These are phyloP conservation scores for Arachnomyces sp. DNA, from an alignment of 2,329 filamentous ascomycete species.

Conservation along the genomic window DNA sequence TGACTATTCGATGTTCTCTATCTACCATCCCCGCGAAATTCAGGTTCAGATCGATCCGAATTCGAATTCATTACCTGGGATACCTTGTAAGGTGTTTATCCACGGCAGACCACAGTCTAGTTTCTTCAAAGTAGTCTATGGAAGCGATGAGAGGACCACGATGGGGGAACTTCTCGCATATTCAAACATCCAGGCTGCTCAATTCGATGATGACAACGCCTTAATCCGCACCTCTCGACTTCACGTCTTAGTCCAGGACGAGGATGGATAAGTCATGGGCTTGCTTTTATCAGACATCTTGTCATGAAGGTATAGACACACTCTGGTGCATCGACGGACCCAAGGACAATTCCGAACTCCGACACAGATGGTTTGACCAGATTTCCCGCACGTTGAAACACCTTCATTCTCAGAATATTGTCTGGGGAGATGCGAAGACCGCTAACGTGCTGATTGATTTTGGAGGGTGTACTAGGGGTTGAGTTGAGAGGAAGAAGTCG, in stretches of 20 bases:
- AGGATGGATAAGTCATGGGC: slow-evolving; percentile 1
- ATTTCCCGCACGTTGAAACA: not conserved
- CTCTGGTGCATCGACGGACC: not conserved
- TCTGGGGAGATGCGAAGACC: slow-evolving; percentile 6
- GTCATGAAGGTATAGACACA: not conserved
- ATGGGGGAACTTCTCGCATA: slow-evolving; percentile 11
- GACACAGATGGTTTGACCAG: slow-evolving; percentile 4
- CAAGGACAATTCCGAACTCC: not conserved
- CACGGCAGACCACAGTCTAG: slow-evolving; percentile 4
- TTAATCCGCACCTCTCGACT: slow-evolving; percentile 4
- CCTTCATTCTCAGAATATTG: slow-evolving; percentile 1
- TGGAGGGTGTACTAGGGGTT: slow-evolving; percentile 7
- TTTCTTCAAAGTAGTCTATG: slow-evolving; percentile 10
- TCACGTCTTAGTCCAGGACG: not conserved
- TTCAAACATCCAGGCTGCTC: slow-evolving; percentile 6
- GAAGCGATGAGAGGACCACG: slow-evolving; percentile 5
- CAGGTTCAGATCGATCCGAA: slow-evolving; percentile 3
- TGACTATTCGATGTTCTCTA: slow-evolving; percentile 7
- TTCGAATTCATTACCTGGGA: slow-evolving; percentile 4
- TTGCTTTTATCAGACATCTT: slow-evolving; percentile 7
- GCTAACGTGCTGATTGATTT: slow-evolving; percentile 7
- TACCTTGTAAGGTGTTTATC: slow-evolving; percentile 9
- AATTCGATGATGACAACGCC: too few relatives aligned
- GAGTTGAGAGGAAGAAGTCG: slow-evolving; percentile 4
- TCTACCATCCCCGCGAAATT: slow-evolving; percentile 7